These are phyloP conservation scores for Posidonia oceanica DNA, from an alignment of 116 monocot species.

Conservation along the genomic window DNA sequence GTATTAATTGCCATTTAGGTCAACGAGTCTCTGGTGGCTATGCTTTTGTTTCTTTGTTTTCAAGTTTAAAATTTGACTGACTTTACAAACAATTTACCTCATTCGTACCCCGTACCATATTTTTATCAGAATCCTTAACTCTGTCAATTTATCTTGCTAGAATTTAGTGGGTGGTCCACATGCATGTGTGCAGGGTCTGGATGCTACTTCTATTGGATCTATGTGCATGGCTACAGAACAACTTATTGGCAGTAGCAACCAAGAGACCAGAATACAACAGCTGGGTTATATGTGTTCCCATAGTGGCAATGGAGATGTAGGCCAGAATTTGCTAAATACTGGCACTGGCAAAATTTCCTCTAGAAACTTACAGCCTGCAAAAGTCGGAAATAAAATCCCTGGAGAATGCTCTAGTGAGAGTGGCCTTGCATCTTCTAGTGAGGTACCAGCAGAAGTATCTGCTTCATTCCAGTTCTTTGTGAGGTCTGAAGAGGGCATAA, in stretches of 20 bases:
- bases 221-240: not conserved
- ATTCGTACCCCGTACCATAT: not conserved
- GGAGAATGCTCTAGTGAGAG: slow-evolving; percentile 10
- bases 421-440: slow-evolving; percentile 20
- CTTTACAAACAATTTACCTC: not conserved
- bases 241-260: not conserved
- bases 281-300: not conserved
- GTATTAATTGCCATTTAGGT: not conserved
- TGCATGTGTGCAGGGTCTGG: not conserved
- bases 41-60: not conserved
- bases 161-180: not conserved
- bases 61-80: not conserved
- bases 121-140: not conserved
- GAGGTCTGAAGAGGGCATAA: slow-evolving; percentile 59
- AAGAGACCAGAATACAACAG: not conserved
- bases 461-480: slow-evolving; percentile 73
- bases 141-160: not conserved
- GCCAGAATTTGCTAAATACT: not conserved
- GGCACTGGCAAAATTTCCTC: not conserved
- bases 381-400: slow-evolving; percentile 4
- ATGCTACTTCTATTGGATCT: not conserved
- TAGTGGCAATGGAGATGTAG: not conserved
- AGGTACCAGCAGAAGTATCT: slow-evolving; percentile 12
- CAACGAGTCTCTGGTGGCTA: not conserved
- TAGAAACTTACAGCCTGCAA: slow-evolving; percentile 1